Conservation (phyloP, 352 stramenopile genomes). For the Thalassiosira livingstoniorum region DNA sequence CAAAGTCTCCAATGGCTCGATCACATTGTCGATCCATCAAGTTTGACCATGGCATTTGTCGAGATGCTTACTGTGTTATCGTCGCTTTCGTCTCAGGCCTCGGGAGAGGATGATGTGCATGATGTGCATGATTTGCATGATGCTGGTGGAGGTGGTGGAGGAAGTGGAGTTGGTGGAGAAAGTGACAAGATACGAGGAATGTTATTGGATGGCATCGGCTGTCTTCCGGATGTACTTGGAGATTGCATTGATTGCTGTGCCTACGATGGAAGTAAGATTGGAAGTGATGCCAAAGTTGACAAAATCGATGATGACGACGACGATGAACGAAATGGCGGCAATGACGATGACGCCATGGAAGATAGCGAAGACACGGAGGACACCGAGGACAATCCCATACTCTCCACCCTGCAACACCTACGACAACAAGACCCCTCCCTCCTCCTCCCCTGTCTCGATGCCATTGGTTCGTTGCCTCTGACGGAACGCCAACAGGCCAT, state of each 20-base stretch:
- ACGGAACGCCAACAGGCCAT: slow-evolving; percentile 25
- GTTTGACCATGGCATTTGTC: slow-evolving; percentile 41
- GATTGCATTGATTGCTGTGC: slow-evolving; percentile 37
- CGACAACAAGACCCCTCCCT: slow-evolving; percentile 54
- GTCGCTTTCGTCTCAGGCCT: neutral
- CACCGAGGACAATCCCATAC: slow-evolving; percentile 22
- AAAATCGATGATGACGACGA: slow-evolving; percentile 13
- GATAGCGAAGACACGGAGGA: neutral
- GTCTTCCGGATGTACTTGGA: slow-evolving; percentile 60
- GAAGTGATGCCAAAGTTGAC: neutral
- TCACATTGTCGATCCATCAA: slow-evolving; percentile 49
- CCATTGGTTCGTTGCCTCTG: slow-evolving; percentile 62
- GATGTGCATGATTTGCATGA: no score
- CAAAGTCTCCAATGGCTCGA: slow-evolving; percentile 65
- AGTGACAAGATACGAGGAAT: slow-evolving; percentile 39
- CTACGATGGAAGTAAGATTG: neutral
- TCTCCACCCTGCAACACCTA: slow-evolving; percentile 50
- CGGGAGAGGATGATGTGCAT: no score
- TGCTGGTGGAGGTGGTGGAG: neutral
- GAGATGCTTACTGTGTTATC: slow-evolving; percentile 42
- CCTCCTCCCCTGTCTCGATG: slow-evolving; percentile 66
- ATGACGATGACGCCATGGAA: neutral
- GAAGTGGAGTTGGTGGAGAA: neutral
- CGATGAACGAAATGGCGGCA: neutral
- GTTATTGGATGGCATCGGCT: slow-evolving; percentile 60